A percentile compares a stretch with the other conserved stretches of the same genome.
These are phyloP conservation scores for Ambrosiella cleistominuta DNA, from an alignment of 2,329 filamentous ascomycete genomes.

Conservation along the genomic window DNA sequence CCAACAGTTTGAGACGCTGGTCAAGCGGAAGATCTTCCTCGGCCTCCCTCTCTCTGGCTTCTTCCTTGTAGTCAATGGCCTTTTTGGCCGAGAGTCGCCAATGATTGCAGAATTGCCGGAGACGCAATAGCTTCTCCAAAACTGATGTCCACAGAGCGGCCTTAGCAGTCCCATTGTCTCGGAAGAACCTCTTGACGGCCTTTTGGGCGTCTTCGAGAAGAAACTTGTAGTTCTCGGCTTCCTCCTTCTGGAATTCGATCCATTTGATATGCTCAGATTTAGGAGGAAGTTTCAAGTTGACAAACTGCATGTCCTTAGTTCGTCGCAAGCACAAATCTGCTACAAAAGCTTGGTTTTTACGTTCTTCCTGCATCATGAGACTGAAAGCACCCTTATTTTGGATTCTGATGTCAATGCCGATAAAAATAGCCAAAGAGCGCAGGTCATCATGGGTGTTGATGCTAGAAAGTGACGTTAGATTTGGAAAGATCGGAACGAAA, in stretches of 20 bases:
- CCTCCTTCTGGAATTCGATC: constrained; percentile 54
- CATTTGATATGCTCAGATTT: constrained; percentile 64
- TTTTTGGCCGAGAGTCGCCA: constrained; percentile 60
- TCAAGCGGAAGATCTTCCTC: neutral
- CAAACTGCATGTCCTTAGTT: constrained; percentile 75
- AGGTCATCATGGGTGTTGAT: constrained; percentile 70
- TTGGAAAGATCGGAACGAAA: neutral
- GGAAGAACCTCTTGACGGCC: constrained; percentile 27
- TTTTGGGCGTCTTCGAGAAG: constrained; percentile 55
- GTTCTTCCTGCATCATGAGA: constrained; percentile 41
- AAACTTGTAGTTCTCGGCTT: constrained; percentile 60
- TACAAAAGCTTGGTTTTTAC: constrained; percentile 62
- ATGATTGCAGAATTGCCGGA: constrained; percentile 76
- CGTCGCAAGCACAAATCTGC: constrained; percentile 63
- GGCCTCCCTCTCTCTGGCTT: neutral
- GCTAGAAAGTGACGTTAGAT: constrained; percentile 18
- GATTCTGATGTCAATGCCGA: constrained; percentile 58
- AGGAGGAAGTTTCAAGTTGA: constrained; percentile 61
- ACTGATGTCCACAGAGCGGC: constrained; percentile 24
- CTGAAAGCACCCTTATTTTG: constrained; percentile 60
- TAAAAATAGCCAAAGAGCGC: constrained; percentile 61
- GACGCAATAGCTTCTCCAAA: constrained; percentile 62
- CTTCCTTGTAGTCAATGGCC: constrained; percentile 34
- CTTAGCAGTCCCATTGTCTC: constrained; percentile 21
- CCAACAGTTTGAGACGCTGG: constrained; percentile 1